Conservation (phyloP, 1,284 basidiomycete species). For the Cutaneotrichosporon sp. region DNA sequence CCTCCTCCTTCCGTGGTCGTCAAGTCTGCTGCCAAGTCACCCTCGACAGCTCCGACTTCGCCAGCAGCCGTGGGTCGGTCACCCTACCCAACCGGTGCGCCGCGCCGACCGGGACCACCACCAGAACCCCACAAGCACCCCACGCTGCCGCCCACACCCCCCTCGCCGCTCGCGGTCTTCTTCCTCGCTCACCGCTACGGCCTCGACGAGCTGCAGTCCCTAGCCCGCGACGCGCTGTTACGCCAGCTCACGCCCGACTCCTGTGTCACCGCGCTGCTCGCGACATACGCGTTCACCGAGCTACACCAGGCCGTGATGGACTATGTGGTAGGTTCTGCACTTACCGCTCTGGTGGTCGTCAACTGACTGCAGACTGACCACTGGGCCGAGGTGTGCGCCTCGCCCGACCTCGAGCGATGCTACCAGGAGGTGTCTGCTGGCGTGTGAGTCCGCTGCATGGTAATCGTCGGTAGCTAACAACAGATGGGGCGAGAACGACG, state of each 20-base stretch:
- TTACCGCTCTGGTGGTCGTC: background rate
- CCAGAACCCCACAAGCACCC: slow-evolving; percentile 75
- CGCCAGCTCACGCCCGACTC: slow-evolving; percentile 67
- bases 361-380: slow-evolving; percentile 31
- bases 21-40: background rate
- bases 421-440: slow-evolving; percentile 48
- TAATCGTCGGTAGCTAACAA: background rate
- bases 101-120: slow-evolving; percentile 43
- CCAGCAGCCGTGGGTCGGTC: slow-evolving; percentile 17
- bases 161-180: slow-evolving; percentile 69
- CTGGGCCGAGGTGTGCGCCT: slow-evolving; percentile 36
- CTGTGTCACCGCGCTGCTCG: slow-evolving; percentile 65
- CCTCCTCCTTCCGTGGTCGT: background rate
- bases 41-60: slow-evolving; percentile 40
- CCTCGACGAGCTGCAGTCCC: slow-evolving; percentile 63
- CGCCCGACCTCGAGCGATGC: slow-evolving; percentile 38
- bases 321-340: slow-evolving; percentile 38
- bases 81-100: slow-evolving; percentile 16
- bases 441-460: slow-evolving; percentile 17
- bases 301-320: slow-evolving; percentile 41
- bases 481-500: slow-evolving; percentile 37
- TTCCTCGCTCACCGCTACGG: slow-evolving; percentile 75
- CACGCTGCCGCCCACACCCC: slow-evolving; percentile 55
- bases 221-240: slow-evolving; percentile 74
- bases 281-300: slow-evolving; percentile 40